Base-by-base conservation (phyloP, 2,329 filamentous ascomycete species). In the Dactylellina parvicollis region DNA sequence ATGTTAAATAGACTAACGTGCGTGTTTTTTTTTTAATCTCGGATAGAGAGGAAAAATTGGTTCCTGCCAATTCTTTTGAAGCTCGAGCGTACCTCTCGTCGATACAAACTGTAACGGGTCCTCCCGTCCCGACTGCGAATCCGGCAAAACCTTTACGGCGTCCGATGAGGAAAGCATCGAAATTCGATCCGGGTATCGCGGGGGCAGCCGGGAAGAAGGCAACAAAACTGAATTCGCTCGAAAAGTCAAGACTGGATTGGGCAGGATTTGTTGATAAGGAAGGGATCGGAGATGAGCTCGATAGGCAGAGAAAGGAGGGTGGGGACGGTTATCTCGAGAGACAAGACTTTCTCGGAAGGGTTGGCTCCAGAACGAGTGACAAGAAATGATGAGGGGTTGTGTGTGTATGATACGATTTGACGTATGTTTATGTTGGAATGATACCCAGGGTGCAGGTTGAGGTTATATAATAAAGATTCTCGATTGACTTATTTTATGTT, bases 171-270 rank as follows among this genome's bases (percentile, higher is more conserved):
- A 77, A 79, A 1, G 84, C 86, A 3, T 90, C 88, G 0, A 82
- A 82, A 0, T 90, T 90, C 75, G 88, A 90, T 78, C 87, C 88
- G 0, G 79, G 84, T 0, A 76, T 82, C 3, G 78, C 76, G n/a
- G 54, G 83, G 82, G 59, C 84, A 83, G 40, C 77, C 76, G 69
- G 81, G 81, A 46, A 83, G 14, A 83, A 85, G 71, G 85, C 86
- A 52, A 87, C 86, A 83, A 90, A 90, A 79, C 82, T 90, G 76
- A 90, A 88, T 78, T 89, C 88, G 14, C 87, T 90, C 14, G 88
- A 90, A 81, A 90, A 90, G 84, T 89, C 87, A 77, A 84, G 87
- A 57, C 88, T 90, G 85, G 88, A 90, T 80, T 90, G 88, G 88
- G 88, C 88, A 2, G 87, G 88, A 10, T 90, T 86, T 77, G 88